Evolutionary conservation across 257 asterid genomes (phyloP).

Genomic region (Linaria vulgaris): DNA sequence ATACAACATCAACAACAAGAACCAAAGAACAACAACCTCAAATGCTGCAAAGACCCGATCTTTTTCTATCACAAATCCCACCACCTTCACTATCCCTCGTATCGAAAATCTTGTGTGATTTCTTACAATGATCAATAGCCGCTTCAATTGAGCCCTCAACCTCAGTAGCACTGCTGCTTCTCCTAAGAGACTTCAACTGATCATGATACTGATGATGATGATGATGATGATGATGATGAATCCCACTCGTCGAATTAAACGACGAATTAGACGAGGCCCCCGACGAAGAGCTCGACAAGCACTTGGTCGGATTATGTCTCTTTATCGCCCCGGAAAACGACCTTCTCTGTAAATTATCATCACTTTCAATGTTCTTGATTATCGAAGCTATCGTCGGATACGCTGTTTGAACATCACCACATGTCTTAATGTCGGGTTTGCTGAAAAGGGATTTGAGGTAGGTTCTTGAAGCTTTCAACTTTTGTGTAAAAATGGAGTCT

Average conservation of each 20-base stretch:
- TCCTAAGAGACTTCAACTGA: slow-evolving; percentile 43
- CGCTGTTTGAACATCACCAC: background rate
- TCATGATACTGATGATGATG: no score
- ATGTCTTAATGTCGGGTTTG: slow-evolving; percentile 25
- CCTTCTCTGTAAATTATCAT: slow-evolving; percentile 44
- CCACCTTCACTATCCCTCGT: background rate
- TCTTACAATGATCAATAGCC: slow-evolving; percentile 91
- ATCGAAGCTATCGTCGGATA: slow-evolving; percentile 47
- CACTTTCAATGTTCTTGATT: slow-evolving; percentile 39
- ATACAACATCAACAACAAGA: background rate
- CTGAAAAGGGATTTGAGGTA: slow-evolving; percentile 32
- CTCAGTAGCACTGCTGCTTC: slow-evolving; percentile 71
- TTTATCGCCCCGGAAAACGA: slow-evolving; percentile 79
- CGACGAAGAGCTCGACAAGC: slow-evolving; percentile 49
- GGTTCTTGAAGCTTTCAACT: slow-evolving; percentile 39
- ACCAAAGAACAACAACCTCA: slow-evolving; percentile 16
- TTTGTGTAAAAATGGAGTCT: slow-evolving; percentile 24
- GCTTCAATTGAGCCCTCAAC: slow-evolving; percentile 71
- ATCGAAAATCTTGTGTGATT: slow-evolving; percentile 42
- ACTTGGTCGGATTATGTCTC: slow-evolving; percentile 54
- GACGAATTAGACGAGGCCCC: slow-evolving; percentile 59
- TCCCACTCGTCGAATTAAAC: slow-evolving; percentile 36
- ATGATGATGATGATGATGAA: no score
- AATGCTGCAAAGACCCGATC: slow-evolving; percentile 28
- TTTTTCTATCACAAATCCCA: background rate